Conservation (phyloP, 352 stramenopile species). For the Phytopythium vexans region DNA sequence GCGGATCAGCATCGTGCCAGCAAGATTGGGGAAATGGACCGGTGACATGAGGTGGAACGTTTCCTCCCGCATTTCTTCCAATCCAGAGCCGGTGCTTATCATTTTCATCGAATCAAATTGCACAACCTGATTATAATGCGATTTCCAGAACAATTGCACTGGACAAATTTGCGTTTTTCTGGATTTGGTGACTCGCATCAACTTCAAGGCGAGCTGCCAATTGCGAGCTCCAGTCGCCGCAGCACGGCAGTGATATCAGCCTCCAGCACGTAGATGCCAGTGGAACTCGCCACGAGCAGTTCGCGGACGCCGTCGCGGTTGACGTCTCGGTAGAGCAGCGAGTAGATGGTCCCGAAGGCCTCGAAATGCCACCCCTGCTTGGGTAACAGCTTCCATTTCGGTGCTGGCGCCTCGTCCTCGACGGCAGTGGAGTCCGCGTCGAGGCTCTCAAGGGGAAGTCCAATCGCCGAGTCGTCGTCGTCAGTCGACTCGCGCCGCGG, state of each 20-base stretch:
- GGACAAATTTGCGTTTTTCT: too few relatives aligned
- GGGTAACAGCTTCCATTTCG: slow-evolving; percentile 34
- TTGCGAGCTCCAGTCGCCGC: slow-evolving; percentile 22
- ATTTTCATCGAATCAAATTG: too few relatives aligned
- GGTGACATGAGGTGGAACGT: too few relatives aligned
- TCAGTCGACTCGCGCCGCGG: background rate
- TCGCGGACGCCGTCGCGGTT: slow-evolving; percentile 66
- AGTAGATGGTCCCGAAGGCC: slow-evolving; percentile 69
- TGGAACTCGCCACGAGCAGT: slow-evolving; percentile 58
- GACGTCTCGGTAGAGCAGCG: slow-evolving; percentile 58
- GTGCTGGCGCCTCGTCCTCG: background rate
- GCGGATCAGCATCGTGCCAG: too few relatives aligned
- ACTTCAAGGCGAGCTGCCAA: background rate
- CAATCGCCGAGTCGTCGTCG: slow-evolving; percentile 1
- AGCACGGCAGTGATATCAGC: slow-evolving; percentile 38
- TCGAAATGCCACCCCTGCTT: slow-evolving; percentile 39
- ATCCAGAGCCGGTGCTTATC: too few relatives aligned
- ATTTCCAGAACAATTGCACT: too few relatives aligned
- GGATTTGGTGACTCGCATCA: background rate
- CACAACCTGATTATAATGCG: too few relatives aligned
- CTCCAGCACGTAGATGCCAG: slow-evolving; percentile 68
- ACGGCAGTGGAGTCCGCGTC: background rate
- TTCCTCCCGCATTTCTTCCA: too few relatives aligned
- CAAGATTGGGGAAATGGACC: too few relatives aligned
- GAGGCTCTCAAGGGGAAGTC: slow-evolving; percentile 2